Base-by-base conservation (phyloP, 192 early-diverging fungal genomes). In the Mortierella hygrophila region DNA sequence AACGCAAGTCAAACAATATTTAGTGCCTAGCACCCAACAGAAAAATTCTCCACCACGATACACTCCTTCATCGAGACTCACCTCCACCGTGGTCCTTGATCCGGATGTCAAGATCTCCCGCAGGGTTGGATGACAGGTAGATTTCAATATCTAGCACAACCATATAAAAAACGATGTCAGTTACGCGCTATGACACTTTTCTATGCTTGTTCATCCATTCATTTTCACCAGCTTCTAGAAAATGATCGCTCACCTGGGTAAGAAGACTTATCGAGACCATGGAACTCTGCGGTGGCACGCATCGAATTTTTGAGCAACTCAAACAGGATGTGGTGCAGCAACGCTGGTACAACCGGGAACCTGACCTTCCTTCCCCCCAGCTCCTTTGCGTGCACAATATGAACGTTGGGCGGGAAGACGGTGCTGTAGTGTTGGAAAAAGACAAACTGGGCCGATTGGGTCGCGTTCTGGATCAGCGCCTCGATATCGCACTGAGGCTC, bases 291-390 rank as follows among this genome's bases (percentile, higher is more conserved):
- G 0, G 95, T 93, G 3, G 97, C 97, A n/a, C 97, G 91, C 88
- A 97, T 90, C 68, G 94, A 94, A 90, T 97, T 97, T 80, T 97
- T 97, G 57, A 97, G 90, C 73, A 97, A 89, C 91, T 97, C 97
- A 89, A 97, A 97, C 55, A 97, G 76, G 92, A 96, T 96, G 83
- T 97, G 96, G 85, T 97, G 96, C 88, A 97, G 86, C 26, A 86
- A 41, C 6, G 84, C 84, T 6, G 84, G 84, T 26, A 86, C 84
- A 18, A 86, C 84, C 41, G 84, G 84, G 63, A 86, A 86, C 5
- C 84, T 75, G 13, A 86, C 84, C 41, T 74, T 86, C 41, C n/a
- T 76, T 11, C 84, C 84, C 23, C 84, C 84, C 6, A 78, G 40
- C n/a, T 81, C 84, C 26, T 86, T 86, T 47, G 79, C 74, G 20